Percentiles rank a stretch among this genome's conserved stretches.
These are phyloP conservation scores for Clonostachys byssicola DNA, from an alignment of 2,329 filamentous ascomycete species.

Conservation along the genomic window DNA sequence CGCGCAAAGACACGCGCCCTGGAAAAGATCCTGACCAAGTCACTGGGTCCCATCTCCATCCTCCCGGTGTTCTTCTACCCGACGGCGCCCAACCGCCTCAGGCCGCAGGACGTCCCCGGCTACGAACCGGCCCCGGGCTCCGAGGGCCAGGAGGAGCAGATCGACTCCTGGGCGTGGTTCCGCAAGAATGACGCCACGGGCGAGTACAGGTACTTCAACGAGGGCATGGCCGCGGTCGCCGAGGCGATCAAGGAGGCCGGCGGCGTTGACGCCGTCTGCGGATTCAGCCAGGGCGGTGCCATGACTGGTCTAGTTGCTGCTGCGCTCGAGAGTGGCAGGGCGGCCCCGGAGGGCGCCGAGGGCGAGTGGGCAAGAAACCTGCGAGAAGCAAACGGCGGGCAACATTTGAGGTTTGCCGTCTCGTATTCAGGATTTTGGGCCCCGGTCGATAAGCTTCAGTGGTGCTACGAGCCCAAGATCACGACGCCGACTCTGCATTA, in stretches of 20 bases:
- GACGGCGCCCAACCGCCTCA: slow-evolving; percentile 62
- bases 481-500: slow-evolving; percentile 77
- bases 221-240: slow-evolving; percentile 62
- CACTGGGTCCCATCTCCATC: slow-evolving; percentile 56
- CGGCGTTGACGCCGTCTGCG: slow-evolving; percentile 73
- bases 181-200: slow-evolving; percentile 61
- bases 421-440: slow-evolving; percentile 76
- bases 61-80: slow-evolving; percentile 60
- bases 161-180: slow-evolving; percentile 80
- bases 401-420: slow-evolving; percentile 64
- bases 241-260: slow-evolving; percentile 56
- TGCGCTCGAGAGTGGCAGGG: slow-evolving; percentile 54
- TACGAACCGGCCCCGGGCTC: slow-evolving; percentile 40
- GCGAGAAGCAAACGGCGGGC: slow-evolving; percentile 41
- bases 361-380: slow-evolving; percentile 38
- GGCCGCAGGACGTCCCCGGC: slow-evolving; percentile 64
- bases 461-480: slow-evolving; percentile 68
- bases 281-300: slow-evolving; percentile 78
- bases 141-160: slow-evolving; percentile 39
- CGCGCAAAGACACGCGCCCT: slow-evolving; percentile 84
- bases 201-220: slow-evolving; percentile 65
- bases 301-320: slow-evolving; percentile 69
- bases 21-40: slow-evolving; percentile 74
- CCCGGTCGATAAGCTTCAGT: slow-evolving; percentile 54
- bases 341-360: slow-evolving; percentile 16